Base-by-base conservation (phyloP, 2,329 filamentous ascomycete genomes). In the Didymella sp. region DNA sequence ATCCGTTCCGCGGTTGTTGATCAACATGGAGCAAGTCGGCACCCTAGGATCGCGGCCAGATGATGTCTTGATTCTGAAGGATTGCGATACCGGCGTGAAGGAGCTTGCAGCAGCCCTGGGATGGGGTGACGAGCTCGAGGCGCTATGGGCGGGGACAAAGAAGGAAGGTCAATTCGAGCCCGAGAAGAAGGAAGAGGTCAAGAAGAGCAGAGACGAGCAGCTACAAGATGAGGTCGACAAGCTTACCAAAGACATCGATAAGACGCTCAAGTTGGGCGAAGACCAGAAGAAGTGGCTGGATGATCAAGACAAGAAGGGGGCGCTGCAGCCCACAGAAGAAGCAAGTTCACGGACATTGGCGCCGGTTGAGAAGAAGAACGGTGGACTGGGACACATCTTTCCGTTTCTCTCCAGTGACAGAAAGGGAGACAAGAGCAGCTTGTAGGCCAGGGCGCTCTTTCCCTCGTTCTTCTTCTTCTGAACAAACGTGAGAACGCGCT, bases 21-120 rank as follows among this genome's bases (percentile, higher is more conserved):
- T 99, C 75, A 99, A 99, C 74, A 84, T 89, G 77, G 91, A 97
- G 74, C 80, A 80, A 31, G 95, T 96, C 0, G 94, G 95, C 0
- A 85, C 85, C 19, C 73, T 99, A 31, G 95, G 95, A 0, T 83
- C 83, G 7, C 81, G 91, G 24, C 73, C 88, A 0, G 93, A 99
- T 70, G 95, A 99, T 76, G 93, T 99, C 0, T 72, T 96, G 6
- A 76, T 91, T 33, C 80, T 98, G 2, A 92, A 89, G 1, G 87
- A 92, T 66, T 97, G 93, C 73, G 94, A 99, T 74, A 81, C 81
- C 0, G 92, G 92, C 0, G 89, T 98, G 1, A 83, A 89, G 51
- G 87, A 85, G 73, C 81, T 99, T 31, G 93, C 94, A 1, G 82
- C 89, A 61, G 87, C 88, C 25, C 82, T 96, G 40, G 94, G 92